A percentile compares a stretch with the other conserved stretches of the same genome.
phyloP scores from a whole-genome alignment of 495 filamentous ascomycete species.

The Neurospora africana region DNA sequence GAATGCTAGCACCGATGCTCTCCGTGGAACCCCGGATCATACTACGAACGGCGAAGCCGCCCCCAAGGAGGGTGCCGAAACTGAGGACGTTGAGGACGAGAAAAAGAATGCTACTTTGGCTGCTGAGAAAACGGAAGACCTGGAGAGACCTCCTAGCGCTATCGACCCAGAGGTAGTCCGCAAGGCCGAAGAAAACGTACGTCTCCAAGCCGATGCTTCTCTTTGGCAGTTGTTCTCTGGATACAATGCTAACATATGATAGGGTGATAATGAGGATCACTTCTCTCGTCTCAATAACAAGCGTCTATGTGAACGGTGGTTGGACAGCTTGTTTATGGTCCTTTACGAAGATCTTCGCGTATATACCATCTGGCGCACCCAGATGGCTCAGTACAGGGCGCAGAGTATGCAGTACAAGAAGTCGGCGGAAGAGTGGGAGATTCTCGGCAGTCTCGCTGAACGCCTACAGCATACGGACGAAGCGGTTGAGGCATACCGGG shows the following conservation, averaged over 20 bases:
- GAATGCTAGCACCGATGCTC: slow-evolving; percentile 65
- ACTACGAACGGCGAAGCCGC: slow-evolving; percentile 48
- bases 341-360: slow-evolving; percentile 95
- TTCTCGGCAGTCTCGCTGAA: slow-evolving; percentile 85
- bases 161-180: slow-evolving; percentile 74
- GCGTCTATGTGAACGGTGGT: slow-evolving; percentile 91
- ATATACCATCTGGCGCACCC: slow-evolving; percentile 98
- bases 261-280: slow-evolving; percentile 40
- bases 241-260: slow-evolving; percentile 10
- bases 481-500: slow-evolving; percentile 81
- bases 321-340: slow-evolving; percentile 98
- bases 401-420: slow-evolving; percentile 91
- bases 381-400: slow-evolving; percentile 85
- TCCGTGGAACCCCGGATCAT: slow-evolving; percentile 55
- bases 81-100: slow-evolving; percentile 42
- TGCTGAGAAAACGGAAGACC: slow-evolving; percentile 31
- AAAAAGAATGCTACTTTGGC: slow-evolving; percentile 7
- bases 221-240: background rate
- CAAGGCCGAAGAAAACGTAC: slow-evolving; percentile 74
- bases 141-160: slow-evolving; percentile 73
- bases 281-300: slow-evolving; percentile 79
- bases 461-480: slow-evolving; percentile 83
- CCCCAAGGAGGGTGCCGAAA: slow-evolving; percentile 27
- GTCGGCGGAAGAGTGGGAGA: slow-evolving; percentile 94
- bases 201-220: slow-evolving; percentile 12